Conservation (phyloP, 2,329 filamentous ascomycete genomes). For the Ceratocystis ficicola region DNA sequence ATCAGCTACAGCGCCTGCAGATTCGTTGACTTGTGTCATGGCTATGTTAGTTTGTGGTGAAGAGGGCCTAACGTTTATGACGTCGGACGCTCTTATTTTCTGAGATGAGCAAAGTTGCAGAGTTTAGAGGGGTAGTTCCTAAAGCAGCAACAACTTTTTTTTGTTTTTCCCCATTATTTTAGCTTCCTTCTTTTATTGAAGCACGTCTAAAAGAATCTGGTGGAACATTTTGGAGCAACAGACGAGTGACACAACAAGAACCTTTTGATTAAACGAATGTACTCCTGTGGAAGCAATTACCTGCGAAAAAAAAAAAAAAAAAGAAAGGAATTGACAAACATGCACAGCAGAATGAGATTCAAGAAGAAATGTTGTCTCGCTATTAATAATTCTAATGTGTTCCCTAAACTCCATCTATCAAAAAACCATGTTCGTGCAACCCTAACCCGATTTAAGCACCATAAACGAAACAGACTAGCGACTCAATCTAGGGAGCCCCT, state of each 20-base stretch:
- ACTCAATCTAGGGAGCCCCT: too few species aligned
- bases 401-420: not conserved
- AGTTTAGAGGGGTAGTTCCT: slow-evolving; percentile 15
- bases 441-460: too few species aligned
- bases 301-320: not conserved
- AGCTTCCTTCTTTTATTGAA: slow-evolving; percentile 3
- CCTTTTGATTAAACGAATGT: too few species aligned
- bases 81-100: not conserved
- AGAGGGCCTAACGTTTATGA: not conserved
- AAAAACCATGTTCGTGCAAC: not conserved
- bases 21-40: slow-evolving; percentile 9
- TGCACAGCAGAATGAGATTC: not conserved
- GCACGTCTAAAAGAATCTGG: slow-evolving; percentile 4
- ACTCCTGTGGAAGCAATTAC: too few species aligned
- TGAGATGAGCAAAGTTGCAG: not conserved
- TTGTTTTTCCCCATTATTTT: not conserved
- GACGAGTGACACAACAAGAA: not conserved
- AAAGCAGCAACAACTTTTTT: slow-evolving; percentile 12
- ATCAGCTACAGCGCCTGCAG: slow-evolving; percentile 8
- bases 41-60: not conserved
- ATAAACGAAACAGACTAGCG: not conserved
- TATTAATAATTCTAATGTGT: too few species aligned
- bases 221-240: not conserved
- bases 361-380: not conserved
- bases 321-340: not conserved